A percentile compares a stretch with the other conserved stretches of the same genome.
Conservation (phyloP, 768 basidiomycete species). For the Porphyrellus cyaneotinctus region DNA sequence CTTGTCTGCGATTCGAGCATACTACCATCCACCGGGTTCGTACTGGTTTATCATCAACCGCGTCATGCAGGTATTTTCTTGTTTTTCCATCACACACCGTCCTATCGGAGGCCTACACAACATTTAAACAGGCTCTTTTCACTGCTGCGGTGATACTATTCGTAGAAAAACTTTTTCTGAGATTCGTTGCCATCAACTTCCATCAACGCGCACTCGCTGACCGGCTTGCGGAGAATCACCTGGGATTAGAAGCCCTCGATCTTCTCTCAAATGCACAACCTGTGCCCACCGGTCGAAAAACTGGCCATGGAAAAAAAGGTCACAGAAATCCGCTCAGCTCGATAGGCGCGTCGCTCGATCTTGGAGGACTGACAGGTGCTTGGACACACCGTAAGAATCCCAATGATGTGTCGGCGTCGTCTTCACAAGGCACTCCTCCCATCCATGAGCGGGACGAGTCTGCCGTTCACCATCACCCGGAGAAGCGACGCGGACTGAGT, state of each 20-base stretch:
- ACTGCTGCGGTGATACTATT: conserved; percentile 41
- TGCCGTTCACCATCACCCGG: conserved; percentile 3
- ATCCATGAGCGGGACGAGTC: conserved; percentile 13
- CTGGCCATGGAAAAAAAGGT: conserved; percentile 42
- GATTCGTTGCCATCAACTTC: conserved; percentile 77
- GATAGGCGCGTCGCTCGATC: conserved; percentile 36
- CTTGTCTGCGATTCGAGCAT: conserved; percentile 55
- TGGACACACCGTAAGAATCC: conserved; percentile 17
- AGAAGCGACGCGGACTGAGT: conserved; percentile 15
- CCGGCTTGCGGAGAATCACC: conserved; percentile 63
- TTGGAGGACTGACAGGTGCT: conserved; percentile 17
- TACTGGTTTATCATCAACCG: conserved; percentile 71
- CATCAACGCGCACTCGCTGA: conserved; percentile 74
- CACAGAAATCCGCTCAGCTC: conserved; percentile 40
- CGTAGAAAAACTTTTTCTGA: conserved; percentile 59
- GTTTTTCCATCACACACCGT: neutral
- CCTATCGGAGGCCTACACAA: conserved; percentile 4
- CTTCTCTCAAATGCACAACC: conserved; percentile 65
- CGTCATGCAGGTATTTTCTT: conserved; percentile 55
- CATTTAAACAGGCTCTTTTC: conserved; percentile 40
- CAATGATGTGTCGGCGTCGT: conserved; percentile 3
- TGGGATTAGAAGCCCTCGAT: conserved; percentile 68
- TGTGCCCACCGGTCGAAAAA: conserved; percentile 32
- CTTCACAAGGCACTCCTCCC: neutral
- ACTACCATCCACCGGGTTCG: conserved; percentile 54